Evolutionary conservation across 73 alveolate species (phyloP).

Genomic region (Loxodes magnus): DNA sequence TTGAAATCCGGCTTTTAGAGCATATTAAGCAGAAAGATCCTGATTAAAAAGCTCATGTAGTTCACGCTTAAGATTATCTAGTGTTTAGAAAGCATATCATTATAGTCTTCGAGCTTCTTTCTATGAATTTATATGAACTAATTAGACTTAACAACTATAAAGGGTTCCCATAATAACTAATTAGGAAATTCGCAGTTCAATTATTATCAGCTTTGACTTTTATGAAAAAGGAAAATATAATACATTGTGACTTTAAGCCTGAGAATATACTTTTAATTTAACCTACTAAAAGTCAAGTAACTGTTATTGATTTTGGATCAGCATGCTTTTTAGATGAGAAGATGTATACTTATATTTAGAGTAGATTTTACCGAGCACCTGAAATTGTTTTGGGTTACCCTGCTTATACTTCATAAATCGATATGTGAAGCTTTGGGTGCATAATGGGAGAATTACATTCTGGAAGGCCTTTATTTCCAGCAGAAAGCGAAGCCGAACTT

Average conservation of each 20-base stretch:
- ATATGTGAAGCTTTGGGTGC: slow-evolving; percentile 96
- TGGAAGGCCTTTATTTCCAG: slow-evolving; percentile 86
- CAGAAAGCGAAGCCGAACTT: slow-evolving; percentile 73
- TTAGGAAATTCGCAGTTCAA: slow-evolving; percentile 53
- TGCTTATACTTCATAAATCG: slow-evolving; percentile 80
- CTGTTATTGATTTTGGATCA: slow-evolving; percentile 74
- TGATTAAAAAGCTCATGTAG: slow-evolving; percentile 22
- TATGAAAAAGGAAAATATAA: slow-evolving; percentile 37
- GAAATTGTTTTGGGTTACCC: slow-evolving; percentile 87
- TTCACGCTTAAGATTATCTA: slow-evolving; percentile 30
- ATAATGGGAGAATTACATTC: slow-evolving; percentile 68
- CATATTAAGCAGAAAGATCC: slow-evolving; percentile 39
- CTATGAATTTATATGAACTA: slow-evolving; percentile 59
- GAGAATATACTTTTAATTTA: slow-evolving; percentile 57
- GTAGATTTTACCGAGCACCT: slow-evolving; percentile 93
- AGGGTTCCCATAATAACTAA: slow-evolving; percentile 55
- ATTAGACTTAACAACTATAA: slow-evolving; percentile 42
- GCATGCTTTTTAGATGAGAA: slow-evolving; percentile 55
- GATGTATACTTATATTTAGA: slow-evolving; percentile 73
- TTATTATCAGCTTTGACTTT: slow-evolving; percentile 40
- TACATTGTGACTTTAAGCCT: slow-evolving; percentile 83
- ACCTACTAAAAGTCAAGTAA: slow-evolving; percentile 46
- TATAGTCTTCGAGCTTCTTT: slow-evolving; percentile 53
- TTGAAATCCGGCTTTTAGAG: slow-evolving; percentile 75
- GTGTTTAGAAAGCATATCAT: slow-evolving; percentile 48